Evolutionary conservation across 2,329 filamentous ascomycete species (phyloP), one percentile per base, ranked within the genome.

Genomic region (Cercospora berteroae): DNA sequence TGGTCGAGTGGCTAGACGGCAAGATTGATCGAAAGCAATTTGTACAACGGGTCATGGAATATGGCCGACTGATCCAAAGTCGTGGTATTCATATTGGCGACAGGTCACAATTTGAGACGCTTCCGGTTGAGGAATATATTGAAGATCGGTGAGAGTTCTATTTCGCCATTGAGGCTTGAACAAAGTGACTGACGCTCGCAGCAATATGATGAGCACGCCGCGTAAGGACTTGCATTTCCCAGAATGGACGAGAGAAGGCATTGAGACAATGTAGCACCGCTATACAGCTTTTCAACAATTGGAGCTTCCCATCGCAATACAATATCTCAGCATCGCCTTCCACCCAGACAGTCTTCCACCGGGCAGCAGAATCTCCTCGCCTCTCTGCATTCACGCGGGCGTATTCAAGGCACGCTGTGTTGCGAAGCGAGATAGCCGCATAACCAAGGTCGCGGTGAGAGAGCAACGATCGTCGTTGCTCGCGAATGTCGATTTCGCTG

Each of bases 1-100:
- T 83, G 16, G 81, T 77, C 2, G 76, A 79, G 60, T 79, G 82
- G 69, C 74, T 81, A 68, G 74, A 76, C 12, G 81, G 81, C 0
- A 77, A 79, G 64, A 76, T 79, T 39, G 70, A 74, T 5, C 63
- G 76, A 50, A 69, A 71, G 23, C 67, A 77, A 63, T 82, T 81
- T 77, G 79, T 80, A 65, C 74, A 65, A 66, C 69, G 78, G 70
- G 78, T 74, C 5, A 75, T 81, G 74, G 76, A 75, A 12, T 80
- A 77, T 72, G 79, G 79, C 62, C 73, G 78, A 60, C 74, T 75
- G 9, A 76, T 81, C 10, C 79, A 81, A 72, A 76, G 72, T 36
- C 73, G 76, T 44, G 80, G 80, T 0, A 76, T 81, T 13, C 71
- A 75, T 57, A 80, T 82, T 74, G 80, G 80, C 5, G 71, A 79